Evolutionary conservation across 202 grass and related monocot species (phyloP), one percentile per base, ranked within the genome.

Genomic region (Panicum hallii): DNA sequence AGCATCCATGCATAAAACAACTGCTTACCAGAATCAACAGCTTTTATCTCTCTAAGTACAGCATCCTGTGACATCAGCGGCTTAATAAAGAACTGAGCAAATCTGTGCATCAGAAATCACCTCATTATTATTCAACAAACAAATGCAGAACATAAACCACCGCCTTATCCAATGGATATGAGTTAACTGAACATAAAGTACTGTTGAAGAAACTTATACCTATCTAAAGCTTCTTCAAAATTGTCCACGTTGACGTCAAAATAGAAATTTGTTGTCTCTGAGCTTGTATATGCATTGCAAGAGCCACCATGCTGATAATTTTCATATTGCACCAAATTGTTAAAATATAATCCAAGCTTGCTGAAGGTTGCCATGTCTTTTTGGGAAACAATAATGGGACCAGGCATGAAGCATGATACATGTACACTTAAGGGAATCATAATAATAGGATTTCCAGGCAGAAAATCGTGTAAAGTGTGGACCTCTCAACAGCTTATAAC

Each of bases 41-140:
- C 93, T 85, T 96, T 99, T 84, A 99, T 99, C 88, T 99, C 97
- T 89, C 97, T 94, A 80, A 91, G 82, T 84, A 94, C 93, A 92
- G 96, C 97, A 87, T 94, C 97, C 70, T 88, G 72, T 26, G 97
- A 99, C 93, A 99, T 96, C 64, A 99, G 80, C 17, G 97, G 97
- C 76, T 90, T 96, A 79, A 99, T 90, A 86, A 99, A 99, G 76
- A 94, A 99, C 81, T 99, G 97, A 23, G 97, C 86, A 92, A 96
- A 99, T 91, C 97, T 99, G 87, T 30, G 48, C 6, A 85, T 67
- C 71, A 80, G 16, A 74, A 63, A 81, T 55, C 22, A 84, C 64
- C 28, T 49, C 41, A 63, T 81, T 85, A 77, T 65, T 87, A 46
- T 56, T 84, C 20, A 65, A 81, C 4, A 70, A 54, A 70, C 36